A percentile compares a stretch with the other conserved stretches of the same genome.
Evolutionary conservation across 169 alveolate genomes (phyloP).

Genomic region (Eimeria sp.): DNA sequence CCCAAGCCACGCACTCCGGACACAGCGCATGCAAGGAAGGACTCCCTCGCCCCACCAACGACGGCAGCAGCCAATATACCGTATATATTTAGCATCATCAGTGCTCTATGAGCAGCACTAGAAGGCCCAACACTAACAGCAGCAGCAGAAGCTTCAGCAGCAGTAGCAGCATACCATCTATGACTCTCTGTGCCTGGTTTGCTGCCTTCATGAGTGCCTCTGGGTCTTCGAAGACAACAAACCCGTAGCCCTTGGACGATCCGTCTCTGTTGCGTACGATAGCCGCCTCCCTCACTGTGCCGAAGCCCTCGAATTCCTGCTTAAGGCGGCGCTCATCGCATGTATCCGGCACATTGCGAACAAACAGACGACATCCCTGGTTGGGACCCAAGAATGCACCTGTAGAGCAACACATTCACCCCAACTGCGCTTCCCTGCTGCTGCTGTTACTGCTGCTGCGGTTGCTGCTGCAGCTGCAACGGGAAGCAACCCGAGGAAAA

Average conservation of each 20-base stretch:
- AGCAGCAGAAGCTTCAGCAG: not conserved
- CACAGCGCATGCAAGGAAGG: not conserved
- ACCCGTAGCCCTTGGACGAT: slow-evolving; percentile 91
- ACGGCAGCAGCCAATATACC: not conserved
- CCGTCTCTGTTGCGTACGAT: slow-evolving; percentile 90
- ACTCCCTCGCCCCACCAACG: not conserved
- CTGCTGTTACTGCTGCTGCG: no score
- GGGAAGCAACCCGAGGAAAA: no score
- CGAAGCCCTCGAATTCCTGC: slow-evolving; percentile 73
- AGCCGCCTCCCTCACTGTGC: slow-evolving; percentile 82
- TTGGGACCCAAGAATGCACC: slow-evolving; percentile 62
- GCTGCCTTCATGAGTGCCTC: slow-evolving; percentile 84
- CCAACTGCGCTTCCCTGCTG: not conserved
- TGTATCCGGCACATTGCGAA: slow-evolving; percentile 76
- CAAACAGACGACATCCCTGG: slow-evolving; percentile 68
- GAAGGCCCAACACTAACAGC: not conserved
- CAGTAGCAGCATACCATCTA: slow-evolving; percentile 61
- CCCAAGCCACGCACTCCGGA: not conserved
- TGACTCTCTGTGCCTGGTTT: slow-evolving; percentile 61
- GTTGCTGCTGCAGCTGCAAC: no score
- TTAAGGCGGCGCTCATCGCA: slow-evolving; percentile 62
- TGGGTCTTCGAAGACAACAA: slow-evolving; percentile 88
- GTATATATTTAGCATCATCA: not conserved
- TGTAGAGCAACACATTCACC: not conserved
- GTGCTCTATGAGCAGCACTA: not conserved